Evolutionary conservation across 176 grass and related monocot genomes (phyloP).

Genomic region (Oryza meridionalis): DNA sequence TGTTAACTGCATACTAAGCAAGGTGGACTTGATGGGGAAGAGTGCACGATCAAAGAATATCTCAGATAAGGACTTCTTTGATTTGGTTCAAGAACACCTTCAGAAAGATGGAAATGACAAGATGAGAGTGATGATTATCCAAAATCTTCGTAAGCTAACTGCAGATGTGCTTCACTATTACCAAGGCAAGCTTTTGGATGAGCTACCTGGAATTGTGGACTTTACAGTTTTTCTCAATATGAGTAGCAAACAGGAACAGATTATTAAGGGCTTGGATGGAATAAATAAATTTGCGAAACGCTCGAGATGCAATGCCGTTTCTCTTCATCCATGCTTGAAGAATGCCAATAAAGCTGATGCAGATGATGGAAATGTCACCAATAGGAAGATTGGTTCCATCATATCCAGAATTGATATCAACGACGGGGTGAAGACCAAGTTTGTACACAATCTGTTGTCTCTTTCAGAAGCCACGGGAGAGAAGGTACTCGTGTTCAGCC

Average conservation of each 20-base stretch:
- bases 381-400: slow-evolving; percentile 51
- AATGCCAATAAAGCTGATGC: slow-evolving; percentile 38
- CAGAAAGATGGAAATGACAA: slow-evolving; percentile 60
- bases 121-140: slow-evolving; percentile 65
- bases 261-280: slow-evolving; percentile 47
- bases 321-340: slow-evolving; percentile 70
- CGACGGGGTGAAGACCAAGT: slow-evolving; percentile 71
- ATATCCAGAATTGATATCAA: slow-evolving; percentile 44
- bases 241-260: slow-evolving; percentile 50
- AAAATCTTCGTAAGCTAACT: slow-evolving; percentile 70
- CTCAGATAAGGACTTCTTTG: slow-evolving; percentile 58
- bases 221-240: slow-evolving; percentile 70
- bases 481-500: slow-evolving; percentile 80
- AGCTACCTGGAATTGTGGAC: slow-evolving; percentile 78
- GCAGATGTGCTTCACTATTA: slow-evolving; percentile 84
- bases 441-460: slow-evolving; percentile 57
- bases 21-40: slow-evolving; percentile 62
- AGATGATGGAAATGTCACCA: slow-evolving; percentile 25
- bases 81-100: slow-evolving; percentile 74
- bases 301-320: slow-evolving; percentile 62
- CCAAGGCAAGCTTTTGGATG: slow-evolving; percentile 70
- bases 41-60: slow-evolving; percentile 38
- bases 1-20: slow-evolving; percentile 61
- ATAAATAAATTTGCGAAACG: slow-evolving; percentile 52
- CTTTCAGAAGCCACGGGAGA: slow-evolving; percentile 67